These are phyloP conservation scores for Hippophae gyantsensis DNA, from an alignment of 306 rosid genomes.

Conservation along the genomic window DNA sequence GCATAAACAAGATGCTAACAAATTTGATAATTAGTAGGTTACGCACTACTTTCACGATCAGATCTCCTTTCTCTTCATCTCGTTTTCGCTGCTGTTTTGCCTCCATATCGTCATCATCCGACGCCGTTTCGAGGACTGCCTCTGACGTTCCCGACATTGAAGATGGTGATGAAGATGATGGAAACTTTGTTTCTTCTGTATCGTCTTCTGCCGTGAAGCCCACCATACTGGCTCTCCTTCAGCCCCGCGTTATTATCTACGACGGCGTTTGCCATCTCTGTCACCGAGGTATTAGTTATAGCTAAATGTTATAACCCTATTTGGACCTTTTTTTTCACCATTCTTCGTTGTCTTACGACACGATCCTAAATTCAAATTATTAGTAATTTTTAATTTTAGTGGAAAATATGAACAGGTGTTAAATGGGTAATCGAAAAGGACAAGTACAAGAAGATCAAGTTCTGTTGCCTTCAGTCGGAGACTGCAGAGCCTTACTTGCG, in stretches of 20 bases:
- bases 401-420: slow-evolving; percentile 30
- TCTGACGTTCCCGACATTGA: slow-evolving; percentile 15
- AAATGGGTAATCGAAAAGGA: slow-evolving; percentile 62
- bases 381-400: not conserved
- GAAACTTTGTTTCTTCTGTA: not conserved
- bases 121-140: slow-evolving; percentile 11
- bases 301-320: no score
- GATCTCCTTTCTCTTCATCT: not conserved
- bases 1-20: no score
- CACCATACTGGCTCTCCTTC: slow-evolving; percentile 39
- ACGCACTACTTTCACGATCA: no score
- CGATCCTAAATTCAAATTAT: no score
- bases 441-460: slow-evolving; percentile 56
- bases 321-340: not conserved
- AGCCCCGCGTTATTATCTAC: slow-evolving; percentile 63
- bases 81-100: not conserved
- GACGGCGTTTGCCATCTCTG: slow-evolving; percentile 76
- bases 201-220: slow-evolving; percentile 10
- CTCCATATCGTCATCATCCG: not conserved
- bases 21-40: no score
- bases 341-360: not conserved
- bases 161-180: slow-evolving; percentile 15
- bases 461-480: slow-evolving; percentile 62
- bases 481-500: slow-evolving; percentile 63
- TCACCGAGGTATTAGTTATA: slow-evolving; percentile 35